phyloP scores from a whole-genome alignment of 2,329 filamentous ascomycete species.

The Aspergillus transmontanensis region DNA sequence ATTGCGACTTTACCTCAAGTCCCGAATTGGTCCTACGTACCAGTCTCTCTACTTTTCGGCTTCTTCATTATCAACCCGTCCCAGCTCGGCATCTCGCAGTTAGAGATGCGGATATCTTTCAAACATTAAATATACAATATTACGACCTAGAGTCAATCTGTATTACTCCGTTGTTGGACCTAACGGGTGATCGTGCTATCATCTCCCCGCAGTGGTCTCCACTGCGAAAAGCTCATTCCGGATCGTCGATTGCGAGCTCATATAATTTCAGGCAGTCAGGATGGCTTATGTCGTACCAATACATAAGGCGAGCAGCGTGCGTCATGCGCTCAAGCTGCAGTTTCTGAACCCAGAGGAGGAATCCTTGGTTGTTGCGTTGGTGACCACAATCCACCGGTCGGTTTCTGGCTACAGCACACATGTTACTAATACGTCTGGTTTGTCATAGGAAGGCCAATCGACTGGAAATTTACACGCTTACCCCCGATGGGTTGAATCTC shows the following conservation, averaged over 20 bases:
- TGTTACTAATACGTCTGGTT: conserved; percentile 14
- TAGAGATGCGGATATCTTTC: background rate
- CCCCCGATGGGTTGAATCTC: conserved; percentile 62
- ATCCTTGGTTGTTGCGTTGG: conserved; percentile 85
- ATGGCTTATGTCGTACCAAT: conserved; percentile 98
- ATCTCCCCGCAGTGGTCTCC: conserved; percentile 4
- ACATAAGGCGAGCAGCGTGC: conserved; percentile 86
- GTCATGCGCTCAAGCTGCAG: conserved; percentile 80
- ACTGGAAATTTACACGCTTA: conserved; percentile 77
- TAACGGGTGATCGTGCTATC: background rate
- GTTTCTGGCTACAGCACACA: background rate
- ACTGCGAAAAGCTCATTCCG: conserved; percentile 8
- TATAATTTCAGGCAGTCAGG: conserved; percentile 6
- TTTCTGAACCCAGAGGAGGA: conserved; percentile 75
- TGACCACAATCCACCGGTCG: conserved; percentile 19
- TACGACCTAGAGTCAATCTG: background rate
- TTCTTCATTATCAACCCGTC: background rate
- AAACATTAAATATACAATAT: background rate
- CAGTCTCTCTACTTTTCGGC: too few species aligned
- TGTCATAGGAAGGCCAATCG: conserved; percentile 73
- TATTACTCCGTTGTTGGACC: background rate
- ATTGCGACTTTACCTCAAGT: conserved; percentile 6
- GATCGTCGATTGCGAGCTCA: background rate
- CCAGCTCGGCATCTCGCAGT: background rate
- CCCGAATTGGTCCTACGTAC: background rate